Evolutionary conservation across 2,329 filamentous ascomycete genomes (phyloP).

Genomic region (Ceratocystis ficicola): DNA sequence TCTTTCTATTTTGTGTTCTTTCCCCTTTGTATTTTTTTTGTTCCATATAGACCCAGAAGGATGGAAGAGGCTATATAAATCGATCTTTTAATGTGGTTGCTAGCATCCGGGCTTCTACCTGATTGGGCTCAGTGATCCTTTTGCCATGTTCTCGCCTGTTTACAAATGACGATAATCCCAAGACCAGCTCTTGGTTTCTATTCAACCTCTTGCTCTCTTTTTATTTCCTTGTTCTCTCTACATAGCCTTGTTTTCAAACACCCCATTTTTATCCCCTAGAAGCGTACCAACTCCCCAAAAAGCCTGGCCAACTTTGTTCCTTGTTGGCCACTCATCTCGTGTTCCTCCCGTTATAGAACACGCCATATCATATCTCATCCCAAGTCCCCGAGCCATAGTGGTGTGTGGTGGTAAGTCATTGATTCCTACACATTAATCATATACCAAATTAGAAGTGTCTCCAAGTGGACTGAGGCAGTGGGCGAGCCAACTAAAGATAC

Average conservation of each 20-base stretch:
- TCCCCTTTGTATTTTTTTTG: background rate
- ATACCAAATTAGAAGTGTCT: conserved; percentile 1
- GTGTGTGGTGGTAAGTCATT: conserved; percentile 14
- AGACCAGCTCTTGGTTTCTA: background rate
- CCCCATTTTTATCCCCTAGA: conserved; percentile 8
- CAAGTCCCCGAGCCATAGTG: conserved; percentile 15
- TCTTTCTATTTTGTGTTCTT: background rate
- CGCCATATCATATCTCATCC: conserved; percentile 15
- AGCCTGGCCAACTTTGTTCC: conserved; percentile 13
- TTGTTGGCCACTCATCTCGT: conserved; percentile 15
- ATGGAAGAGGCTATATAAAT: conserved; percentile 4
- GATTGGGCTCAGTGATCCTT: background rate
- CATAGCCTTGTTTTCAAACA: background rate
- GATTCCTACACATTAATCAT: background rate
- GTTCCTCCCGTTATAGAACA: conserved; percentile 7
- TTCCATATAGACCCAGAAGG: background rate
- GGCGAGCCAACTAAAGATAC: background rate
- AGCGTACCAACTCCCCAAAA: conserved; percentile 1
- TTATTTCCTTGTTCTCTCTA: conserved; percentile 8
- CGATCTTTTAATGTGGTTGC: background rate
- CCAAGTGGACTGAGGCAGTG: conserved; percentile 11
- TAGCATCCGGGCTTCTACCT: background rate
- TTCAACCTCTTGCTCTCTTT: background rate
- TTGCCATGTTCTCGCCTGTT: conserved; percentile 11
- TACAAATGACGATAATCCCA: conserved; percentile 10